Percentiles rank a stretch among this genome's conserved stretches.
Evolutionary conservation across 192 early-diverging fungal species (phyloP).

Genomic region (Coemansia sp.): DNA sequence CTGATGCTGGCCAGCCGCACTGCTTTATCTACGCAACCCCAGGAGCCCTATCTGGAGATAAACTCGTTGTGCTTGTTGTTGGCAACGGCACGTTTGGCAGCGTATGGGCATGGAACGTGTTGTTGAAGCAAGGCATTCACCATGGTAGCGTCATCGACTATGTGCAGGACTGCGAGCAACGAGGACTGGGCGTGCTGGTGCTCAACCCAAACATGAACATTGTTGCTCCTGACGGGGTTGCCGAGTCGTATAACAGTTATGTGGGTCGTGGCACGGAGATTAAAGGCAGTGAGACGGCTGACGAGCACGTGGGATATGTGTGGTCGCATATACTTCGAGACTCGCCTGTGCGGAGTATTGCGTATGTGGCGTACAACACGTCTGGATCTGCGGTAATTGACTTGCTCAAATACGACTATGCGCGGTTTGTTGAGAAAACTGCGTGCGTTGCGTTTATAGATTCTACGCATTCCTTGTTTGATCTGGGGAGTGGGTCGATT

Average conservation of each 20-base stretch:
- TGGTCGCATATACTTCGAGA: slow-evolving; percentile 35
- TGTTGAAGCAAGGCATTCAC: slow-evolving; percentile 30
- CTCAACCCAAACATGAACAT: slow-evolving; percentile 52
- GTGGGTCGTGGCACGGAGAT: slow-evolving; percentile 15
- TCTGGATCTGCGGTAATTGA: slow-evolving; percentile 31
- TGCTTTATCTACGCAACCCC: slow-evolving; percentile 38
- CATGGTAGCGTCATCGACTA: slow-evolving; percentile 34
- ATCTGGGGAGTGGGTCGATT: slow-evolving; percentile 10
- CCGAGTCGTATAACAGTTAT: slow-evolving; percentile 41
- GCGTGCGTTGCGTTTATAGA: slow-evolving; percentile 44
- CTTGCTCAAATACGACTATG: slow-evolving; percentile 38
- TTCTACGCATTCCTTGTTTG: slow-evolving; percentile 30
- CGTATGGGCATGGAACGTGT: slow-evolving; percentile 45
- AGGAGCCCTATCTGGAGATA: slow-evolving; percentile 21
- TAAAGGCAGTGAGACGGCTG: slow-evolving; percentile 38
- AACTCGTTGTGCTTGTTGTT: slow-evolving; percentile 36
- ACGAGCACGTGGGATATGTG: slow-evolving; percentile 49
- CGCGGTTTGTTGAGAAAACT: slow-evolving; percentile 20
- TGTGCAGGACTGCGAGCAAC: slow-evolving; percentile 13
- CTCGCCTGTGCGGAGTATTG: slow-evolving; percentile 14
- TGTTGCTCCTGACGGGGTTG: slow-evolving; percentile 29
- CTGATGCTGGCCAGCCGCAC: slow-evolving; percentile 24
- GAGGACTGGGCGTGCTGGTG: slow-evolving; percentile 38
- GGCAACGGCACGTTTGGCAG: slow-evolving; percentile 30
- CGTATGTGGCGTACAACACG: slow-evolving; percentile 36